phyloP scores from a whole-genome alignment of 768 basidiomycete species.

The Suillus lakei region DNA sequence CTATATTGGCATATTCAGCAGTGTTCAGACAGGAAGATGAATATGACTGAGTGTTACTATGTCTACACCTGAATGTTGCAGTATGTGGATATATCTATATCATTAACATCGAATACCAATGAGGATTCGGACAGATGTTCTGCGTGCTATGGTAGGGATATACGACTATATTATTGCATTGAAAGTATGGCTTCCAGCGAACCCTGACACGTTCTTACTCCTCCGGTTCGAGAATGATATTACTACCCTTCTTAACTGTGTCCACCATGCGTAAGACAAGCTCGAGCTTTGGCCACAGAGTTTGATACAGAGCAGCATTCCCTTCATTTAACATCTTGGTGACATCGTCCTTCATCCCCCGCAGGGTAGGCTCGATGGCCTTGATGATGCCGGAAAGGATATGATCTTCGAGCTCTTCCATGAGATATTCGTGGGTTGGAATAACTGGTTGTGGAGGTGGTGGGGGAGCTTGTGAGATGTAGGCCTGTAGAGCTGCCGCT shows the following conservation, averaged over 20 bases:
- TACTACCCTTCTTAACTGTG: slow-evolving; percentile 24
- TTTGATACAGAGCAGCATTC: slow-evolving; percentile 25
- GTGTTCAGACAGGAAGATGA: slow-evolving; percentile 84
- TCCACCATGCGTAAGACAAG: slow-evolving; percentile 35
- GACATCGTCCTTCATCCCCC: slow-evolving; percentile 29
- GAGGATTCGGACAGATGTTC: not conserved
- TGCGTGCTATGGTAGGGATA: not conserved
- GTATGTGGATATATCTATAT: slow-evolving; percentile 20
- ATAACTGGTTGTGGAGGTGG: slow-evolving; percentile 17
- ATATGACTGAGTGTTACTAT: slow-evolving; percentile 53
- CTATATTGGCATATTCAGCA: slow-evolving; percentile 86
- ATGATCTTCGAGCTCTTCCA: slow-evolving; percentile 29
- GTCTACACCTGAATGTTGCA: slow-evolving; percentile 14
- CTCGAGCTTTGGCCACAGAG: slow-evolving; percentile 30
- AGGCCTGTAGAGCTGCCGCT: slow-evolving; percentile 35
- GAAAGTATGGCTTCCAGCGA: not conserved
- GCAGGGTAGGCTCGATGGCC: slow-evolving; percentile 23
- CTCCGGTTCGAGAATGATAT: not conserved
- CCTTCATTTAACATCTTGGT: slow-evolving; percentile 24
- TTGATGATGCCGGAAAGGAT: slow-evolving; percentile 32
- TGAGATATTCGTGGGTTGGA: slow-evolving; percentile 35
- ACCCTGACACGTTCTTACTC: not conserved
- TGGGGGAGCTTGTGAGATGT: slow-evolving; percentile 32
- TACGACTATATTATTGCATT: not conserved
- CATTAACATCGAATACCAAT: slow-evolving; percentile 4